Evolutionary conservation across 2,329 filamentous ascomycete genomes (phyloP).

Genomic region (Microcera coccophila): DNA sequence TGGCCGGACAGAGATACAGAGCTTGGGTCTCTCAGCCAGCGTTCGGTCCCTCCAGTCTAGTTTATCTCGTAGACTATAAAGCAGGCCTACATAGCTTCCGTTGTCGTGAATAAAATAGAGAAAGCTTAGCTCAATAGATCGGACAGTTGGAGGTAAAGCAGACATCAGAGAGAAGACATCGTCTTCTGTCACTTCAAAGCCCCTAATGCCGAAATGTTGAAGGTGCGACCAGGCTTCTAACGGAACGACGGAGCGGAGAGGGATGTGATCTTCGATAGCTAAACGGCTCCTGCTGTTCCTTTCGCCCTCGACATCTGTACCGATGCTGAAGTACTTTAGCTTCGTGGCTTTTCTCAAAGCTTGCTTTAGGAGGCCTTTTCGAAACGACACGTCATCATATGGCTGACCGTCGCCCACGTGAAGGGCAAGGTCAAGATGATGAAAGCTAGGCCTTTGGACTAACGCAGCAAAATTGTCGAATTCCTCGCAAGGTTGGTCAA

Average conservation of each 20-base stretch:
- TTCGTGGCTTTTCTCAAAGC: slow-evolving; percentile 5
- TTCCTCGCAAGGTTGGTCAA: slow-evolving; percentile 1
- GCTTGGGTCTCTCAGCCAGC: neutral
- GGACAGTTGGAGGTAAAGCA: slow-evolving; percentile 24
- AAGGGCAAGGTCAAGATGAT: slow-evolving; percentile 5
- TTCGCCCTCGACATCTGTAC: neutral
- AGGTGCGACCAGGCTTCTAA: slow-evolving; percentile 26
- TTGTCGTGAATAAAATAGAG: slow-evolving; percentile 21
- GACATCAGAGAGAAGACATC: slow-evolving; percentile 29
- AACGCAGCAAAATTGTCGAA: neutral
- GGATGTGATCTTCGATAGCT: slow-evolving; percentile 8
- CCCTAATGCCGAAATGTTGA: slow-evolving; percentile 29
- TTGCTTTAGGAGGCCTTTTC: neutral
- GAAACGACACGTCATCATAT: slow-evolving; percentile 1
- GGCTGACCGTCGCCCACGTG: neutral
- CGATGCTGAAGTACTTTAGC: slow-evolving; percentile 24
- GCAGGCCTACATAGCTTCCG: slow-evolving; percentile 2
- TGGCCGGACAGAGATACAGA: neutral
- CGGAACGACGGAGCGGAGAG: slow-evolving; percentile 29
- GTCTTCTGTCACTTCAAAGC: slow-evolving; percentile 21
- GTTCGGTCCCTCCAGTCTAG: slow-evolving; percentile 8
- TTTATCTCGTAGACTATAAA: slow-evolving; percentile 4
- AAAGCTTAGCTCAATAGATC: slow-evolving; percentile 33
- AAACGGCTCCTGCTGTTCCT: too few relatives aligned
- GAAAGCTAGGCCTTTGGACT: neutral